Base-by-base conservation (phyloP, 768 basidiomycete species). In the Albatrellus ellisii region DNA sequence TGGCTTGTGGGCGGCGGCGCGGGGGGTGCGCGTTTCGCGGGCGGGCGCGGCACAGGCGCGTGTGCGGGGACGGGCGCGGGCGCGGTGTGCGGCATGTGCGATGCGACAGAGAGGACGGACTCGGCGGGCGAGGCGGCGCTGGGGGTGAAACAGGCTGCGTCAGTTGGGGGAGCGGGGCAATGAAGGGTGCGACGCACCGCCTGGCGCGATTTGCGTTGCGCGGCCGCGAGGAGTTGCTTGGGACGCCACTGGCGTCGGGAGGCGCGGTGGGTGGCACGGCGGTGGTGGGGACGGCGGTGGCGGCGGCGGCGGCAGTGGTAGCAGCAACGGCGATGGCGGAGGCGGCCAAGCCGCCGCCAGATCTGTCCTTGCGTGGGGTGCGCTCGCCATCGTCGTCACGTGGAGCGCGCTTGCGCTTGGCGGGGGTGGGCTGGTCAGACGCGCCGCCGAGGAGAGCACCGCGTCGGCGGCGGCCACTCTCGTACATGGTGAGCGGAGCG, bases 121-220 rank as follows among this genome's bases (percentile, higher is more conserved):
- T 85, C 83, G 10, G 81, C 68, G 5, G 83, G 83, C 2, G 83
- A 86, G 20, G 66, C 62, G 10, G 68, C 70, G 39, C 81, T 77
- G 52, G 84, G 80, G 22, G 59, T 83, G 51, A 5, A 40, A n/a
- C 15, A 10, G 2, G 24, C 17, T 43, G 25, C 22, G 25, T 15
- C 14, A 17, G 32, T 3, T 25, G 14, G 21, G 26, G n/a, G 26
- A 26, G 39, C 26, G 27, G 3, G 21, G 29, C 27, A 21, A 27
- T 17, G 35, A 14, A 9, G 18, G 18, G 29, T 22, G n/a, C 31
- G 20, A 24, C n/a, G 15, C 37, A 28, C 15, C 25, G 15, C 12
- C 27, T 2, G 15, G 39, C 33, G 27, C 15, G 42, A 4, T 41
- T 41, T 39, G 54, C 28, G 28, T 66, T 73, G 50, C 46, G 82